Evolutionary conservation across 345 rosid genomes (phyloP).

Genomic region (Eucalyptus victrix): DNA sequence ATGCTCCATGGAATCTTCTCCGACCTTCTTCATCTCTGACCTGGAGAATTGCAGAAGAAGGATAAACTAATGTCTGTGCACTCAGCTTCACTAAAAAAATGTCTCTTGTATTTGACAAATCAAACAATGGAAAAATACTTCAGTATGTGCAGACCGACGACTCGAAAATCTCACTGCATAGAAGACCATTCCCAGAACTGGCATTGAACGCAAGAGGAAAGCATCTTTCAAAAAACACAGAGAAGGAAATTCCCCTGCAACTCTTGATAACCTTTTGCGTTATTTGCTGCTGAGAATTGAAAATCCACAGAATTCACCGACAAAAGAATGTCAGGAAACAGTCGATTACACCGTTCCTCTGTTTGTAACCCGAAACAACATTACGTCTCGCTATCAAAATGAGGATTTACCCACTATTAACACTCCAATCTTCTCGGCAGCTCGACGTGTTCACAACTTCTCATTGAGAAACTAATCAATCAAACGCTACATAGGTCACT

Average conservation of each 20-base stretch:
- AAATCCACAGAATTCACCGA: background rate
- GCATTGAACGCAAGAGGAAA: background rate
- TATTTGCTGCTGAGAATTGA: background rate
- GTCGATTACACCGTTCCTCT: background rate
- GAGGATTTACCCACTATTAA: background rate
- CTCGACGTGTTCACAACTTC: background rate
- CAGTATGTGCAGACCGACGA: background rate
- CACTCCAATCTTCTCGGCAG: background rate
- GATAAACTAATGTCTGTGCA: background rate
- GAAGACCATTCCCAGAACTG: background rate
- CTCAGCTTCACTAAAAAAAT: background rate
- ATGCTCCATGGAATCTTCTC: constrained; percentile 96
- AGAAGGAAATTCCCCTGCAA: background rate
- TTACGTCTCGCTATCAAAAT: background rate
- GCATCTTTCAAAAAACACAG: background rate
- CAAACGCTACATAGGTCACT: background rate
- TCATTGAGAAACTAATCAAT: background rate
- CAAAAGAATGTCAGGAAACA: background rate
- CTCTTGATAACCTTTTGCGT: background rate
- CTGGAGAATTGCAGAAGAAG: constrained; percentile 15
- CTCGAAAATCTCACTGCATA: background rate
- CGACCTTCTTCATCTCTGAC: constrained; percentile 97
- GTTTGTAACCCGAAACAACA: background rate
- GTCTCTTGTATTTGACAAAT: background rate
- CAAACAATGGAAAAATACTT: background rate